phyloP scores from a whole-genome alignment of 23 red algal genomes.

The Gracilaria domingensis region DNA sequence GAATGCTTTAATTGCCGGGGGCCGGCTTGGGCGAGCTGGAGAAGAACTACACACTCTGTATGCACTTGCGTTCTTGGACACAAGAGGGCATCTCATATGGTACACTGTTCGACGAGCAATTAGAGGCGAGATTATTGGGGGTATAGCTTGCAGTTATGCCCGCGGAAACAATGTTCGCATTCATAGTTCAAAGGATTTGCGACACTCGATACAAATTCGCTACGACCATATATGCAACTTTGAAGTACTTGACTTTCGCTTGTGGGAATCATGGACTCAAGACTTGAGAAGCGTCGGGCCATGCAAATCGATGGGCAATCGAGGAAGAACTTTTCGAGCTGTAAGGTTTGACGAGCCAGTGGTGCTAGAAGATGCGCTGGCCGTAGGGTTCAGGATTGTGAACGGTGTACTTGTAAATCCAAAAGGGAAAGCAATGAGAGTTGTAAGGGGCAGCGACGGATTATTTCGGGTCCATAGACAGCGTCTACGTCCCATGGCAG shows the following conservation, averaged over 20 bases:
- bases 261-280: conserved; percentile 67
- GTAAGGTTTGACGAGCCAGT: conserved; percentile 58
- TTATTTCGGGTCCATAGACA: conserved; percentile 8
- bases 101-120: conserved; percentile 61
- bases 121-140: conserved; percentile 55
- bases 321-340: neutral
- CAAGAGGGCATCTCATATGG: conserved; percentile 56
- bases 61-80: conserved; percentile 43
- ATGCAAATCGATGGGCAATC: conserved; percentile 40
- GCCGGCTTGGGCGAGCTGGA: conserved; percentile 31
- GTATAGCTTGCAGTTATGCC: conserved; percentile 48
- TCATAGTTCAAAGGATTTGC: conserved; percentile 37
- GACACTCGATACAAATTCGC: conserved; percentile 54
- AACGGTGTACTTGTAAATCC: conserved; percentile 44
- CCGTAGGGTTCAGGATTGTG: conserved; percentile 65
- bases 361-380: conserved; percentile 50
- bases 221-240: conserved; percentile 59
- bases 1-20: neutral
- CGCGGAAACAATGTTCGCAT: conserved; percentile 67
- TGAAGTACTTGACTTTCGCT: conserved; percentile 60
- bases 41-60: conserved; percentile 61
- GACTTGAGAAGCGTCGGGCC: conserved; percentile 28
- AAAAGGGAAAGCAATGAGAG: conserved; percentile 46
- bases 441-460: conserved; percentile 24
- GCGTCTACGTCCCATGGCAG: neutral